Percentiles rank a stretch among this genome's conserved stretches.
These are phyloP conservation scores for Solanum corneliomulleri DNA, from an alignment of 257 asterid genomes.

Conservation along the genomic window DNA sequence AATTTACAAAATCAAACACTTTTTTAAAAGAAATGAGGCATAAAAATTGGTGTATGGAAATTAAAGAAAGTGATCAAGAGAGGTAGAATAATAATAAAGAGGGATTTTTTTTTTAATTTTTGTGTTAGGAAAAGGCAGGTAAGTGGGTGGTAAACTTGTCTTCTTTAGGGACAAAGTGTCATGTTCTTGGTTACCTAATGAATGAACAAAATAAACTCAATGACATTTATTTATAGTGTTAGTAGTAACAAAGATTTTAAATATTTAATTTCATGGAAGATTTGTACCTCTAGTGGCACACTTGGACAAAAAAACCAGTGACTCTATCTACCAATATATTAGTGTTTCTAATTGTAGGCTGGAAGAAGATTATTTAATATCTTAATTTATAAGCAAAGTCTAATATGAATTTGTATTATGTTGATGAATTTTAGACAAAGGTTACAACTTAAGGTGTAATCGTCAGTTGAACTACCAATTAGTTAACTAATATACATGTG, in stretches of 20 bases:
- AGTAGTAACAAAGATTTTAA: background rate
- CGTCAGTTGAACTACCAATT: slow-evolving; percentile 14
- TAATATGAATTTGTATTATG: background rate
- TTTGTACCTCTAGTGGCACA: background rate
- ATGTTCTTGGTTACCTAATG: slow-evolving; percentile 63
- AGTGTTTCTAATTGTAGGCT: background rate
- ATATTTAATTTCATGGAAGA: background rate
- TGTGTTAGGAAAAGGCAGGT: slow-evolving; percentile 57
- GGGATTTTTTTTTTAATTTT: background rate
- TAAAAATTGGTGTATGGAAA: background rate
- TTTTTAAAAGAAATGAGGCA: background rate
- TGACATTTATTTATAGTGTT: background rate
- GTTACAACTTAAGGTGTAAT: background rate
- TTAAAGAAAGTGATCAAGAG: background rate
- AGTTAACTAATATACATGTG: background rate
- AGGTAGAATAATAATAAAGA: slow-evolving; percentile 8
- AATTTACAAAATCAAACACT: background rate
- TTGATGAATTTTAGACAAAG: background rate
- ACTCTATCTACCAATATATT: background rate
- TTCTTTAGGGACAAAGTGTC: slow-evolving; percentile 12
- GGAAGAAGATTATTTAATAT: background rate
- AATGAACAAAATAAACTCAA: slow-evolving; percentile 1
- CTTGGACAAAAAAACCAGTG: background rate
- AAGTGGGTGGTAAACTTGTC: slow-evolving; percentile 26
- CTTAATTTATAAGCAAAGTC: background rate